phyloP scores from a whole-genome alignment of 805 yeast genomes.

The Kuraishia borneana region DNA sequence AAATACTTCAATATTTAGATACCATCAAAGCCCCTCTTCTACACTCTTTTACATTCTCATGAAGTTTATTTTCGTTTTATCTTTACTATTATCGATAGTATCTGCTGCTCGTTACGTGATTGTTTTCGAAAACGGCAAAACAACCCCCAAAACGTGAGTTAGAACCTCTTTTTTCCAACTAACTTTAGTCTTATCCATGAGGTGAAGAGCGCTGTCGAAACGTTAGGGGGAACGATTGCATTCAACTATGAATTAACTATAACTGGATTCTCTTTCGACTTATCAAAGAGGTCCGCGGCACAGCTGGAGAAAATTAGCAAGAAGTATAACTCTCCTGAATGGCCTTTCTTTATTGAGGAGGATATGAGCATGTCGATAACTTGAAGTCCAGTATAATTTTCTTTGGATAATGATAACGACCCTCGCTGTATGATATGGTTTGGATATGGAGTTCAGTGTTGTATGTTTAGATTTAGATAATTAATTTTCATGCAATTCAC shows the following conservation, averaged over 20 bases:
- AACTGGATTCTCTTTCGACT: conserved; percentile 33
- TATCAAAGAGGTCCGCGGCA: conserved; percentile 13
- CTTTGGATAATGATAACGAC: too few species aligned
- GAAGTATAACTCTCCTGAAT: conserved; percentile 7
- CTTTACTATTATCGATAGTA: not conserved
- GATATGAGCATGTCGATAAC: conserved; percentile 14
- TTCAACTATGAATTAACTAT: conserved; percentile 34
- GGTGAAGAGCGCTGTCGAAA: conserved; percentile 21
- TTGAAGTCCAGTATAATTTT: too few species aligned
- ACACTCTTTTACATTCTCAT: too few species aligned
- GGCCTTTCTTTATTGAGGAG: conserved; percentile 32
- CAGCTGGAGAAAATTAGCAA: not conserved
- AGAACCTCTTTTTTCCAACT: not conserved
- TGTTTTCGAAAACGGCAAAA: conserved; percentile 6
- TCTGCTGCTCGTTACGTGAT: conserved; percentile 3
- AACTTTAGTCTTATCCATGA: conserved; percentile 12
- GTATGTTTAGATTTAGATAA: too few species aligned
- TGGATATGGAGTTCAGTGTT: too few species aligned
- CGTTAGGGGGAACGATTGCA: conserved; percentile 31
- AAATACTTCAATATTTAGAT: too few species aligned
- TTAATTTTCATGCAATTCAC: too few species aligned
- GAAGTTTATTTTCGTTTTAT: not conserved
- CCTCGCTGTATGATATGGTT: too few species aligned
- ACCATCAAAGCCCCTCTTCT: too few species aligned
- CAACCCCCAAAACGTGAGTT: conserved; percentile 5